These are phyloP conservation scores for Botrytis tulipae DNA, from an alignment of 2,329 filamentous ascomycete species.

Conservation along the genomic window DNA sequence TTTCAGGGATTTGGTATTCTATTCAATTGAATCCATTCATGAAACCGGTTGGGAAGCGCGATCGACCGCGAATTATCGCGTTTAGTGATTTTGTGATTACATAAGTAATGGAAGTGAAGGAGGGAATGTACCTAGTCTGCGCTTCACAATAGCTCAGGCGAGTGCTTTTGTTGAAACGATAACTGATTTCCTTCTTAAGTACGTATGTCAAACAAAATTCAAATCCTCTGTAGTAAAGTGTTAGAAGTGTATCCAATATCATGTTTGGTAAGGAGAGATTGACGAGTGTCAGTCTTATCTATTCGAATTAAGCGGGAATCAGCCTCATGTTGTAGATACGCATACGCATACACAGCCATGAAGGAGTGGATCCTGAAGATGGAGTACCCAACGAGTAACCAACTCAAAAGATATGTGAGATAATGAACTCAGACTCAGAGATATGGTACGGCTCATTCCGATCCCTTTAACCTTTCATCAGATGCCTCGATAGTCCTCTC, in stretches of 20 bases:
- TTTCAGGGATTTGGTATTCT: not conserved
- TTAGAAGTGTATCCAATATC: not conserved
- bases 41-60: not conserved
- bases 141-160: not conserved
- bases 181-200: not conserved
- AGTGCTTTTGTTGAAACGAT: not conserved
- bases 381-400: not conserved
- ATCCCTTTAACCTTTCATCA: not conserved
- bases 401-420: not conserved
- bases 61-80: conserved; percentile 7
- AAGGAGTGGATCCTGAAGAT: not conserved
- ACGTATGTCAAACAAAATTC: not conserved
- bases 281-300: not conserved
- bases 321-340: not conserved
- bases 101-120: not conserved
- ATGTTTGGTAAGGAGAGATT: not conserved
- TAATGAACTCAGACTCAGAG: not conserved
- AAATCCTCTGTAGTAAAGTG: not conserved
- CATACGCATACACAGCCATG: not conserved
- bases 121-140: not conserved
- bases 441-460: not conserved
- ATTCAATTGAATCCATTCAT: not conserved
- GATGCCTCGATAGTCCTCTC: not conserved
- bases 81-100: conserved; percentile 5
- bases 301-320: not conserved